Evolutionary conservation across 805 yeast species (phyloP).

Genomic region (Candida nitratophila): DNA sequence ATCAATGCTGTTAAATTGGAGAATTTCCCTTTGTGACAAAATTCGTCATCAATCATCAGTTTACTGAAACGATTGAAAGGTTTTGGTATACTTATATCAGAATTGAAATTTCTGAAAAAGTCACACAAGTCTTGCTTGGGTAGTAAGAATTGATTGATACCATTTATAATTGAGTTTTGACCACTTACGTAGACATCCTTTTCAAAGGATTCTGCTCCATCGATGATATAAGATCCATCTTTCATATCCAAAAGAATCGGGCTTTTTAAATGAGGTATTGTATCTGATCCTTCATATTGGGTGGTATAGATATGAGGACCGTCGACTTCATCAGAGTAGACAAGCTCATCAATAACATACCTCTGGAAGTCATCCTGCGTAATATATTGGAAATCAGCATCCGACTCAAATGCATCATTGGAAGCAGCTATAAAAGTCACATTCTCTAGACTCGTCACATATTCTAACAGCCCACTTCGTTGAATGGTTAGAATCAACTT

Average conservation of each 20-base stretch:
- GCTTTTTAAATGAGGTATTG: slow-evolving; percentile 8
- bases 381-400: slow-evolving; percentile 6
- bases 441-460: slow-evolving; percentile 49
- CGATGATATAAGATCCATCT: slow-evolving; percentile 28
- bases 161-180: slow-evolving; percentile 63
- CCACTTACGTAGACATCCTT: slow-evolving; percentile 51
- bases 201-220: slow-evolving; percentile 44
- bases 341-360: slow-evolving; percentile 29
- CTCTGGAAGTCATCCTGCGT: slow-evolving; percentile 14
- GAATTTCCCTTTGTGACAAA: slow-evolving; percentile 13
- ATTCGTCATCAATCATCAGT: slow-evolving; percentile 12
- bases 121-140: not conserved
- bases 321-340: slow-evolving; percentile 19
- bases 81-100: slow-evolving; percentile 1
- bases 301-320: slow-evolving; percentile 23
- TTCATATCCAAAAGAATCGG: slow-evolving; percentile 30
- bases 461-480: slow-evolving; percentile 53
- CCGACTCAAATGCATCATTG: slow-evolving; percentile 56
- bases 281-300: slow-evolving; percentile 15
- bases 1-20: slow-evolving; percentile 36
- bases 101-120: not conserved
- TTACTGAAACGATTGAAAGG: slow-evolving; percentile 11
- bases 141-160: slow-evolving; percentile 39
- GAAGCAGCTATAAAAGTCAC: slow-evolving; percentile 77
- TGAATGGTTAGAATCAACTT: slow-evolving; percentile 57